Evolutionary conservation across 768 basidiomycete genomes (phyloP), one percentile per base, ranked within the genome.

Genomic region (Lactarius trivialis): DNA sequence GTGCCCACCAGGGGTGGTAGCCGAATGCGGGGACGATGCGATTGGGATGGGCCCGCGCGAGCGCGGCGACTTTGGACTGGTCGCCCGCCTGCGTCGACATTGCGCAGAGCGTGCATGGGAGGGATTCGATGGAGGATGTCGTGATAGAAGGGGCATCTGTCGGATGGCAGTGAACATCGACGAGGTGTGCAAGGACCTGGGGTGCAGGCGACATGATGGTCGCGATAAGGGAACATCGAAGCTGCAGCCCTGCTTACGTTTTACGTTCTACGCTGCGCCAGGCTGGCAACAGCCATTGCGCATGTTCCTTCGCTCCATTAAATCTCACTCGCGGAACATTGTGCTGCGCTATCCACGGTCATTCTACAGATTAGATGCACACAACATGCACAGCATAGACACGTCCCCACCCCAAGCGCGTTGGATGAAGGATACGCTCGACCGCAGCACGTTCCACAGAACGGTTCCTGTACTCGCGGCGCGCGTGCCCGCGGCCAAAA

Each of bases 1-100:
- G 85, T 2, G 86, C 81, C 74, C 91, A 95, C 96, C 96, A 98
- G 2, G 96, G 96, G 71, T 98, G 96, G 69, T 93, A 86, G 50
- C 95, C 95, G 73, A 96, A 98, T 71, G 86, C 89, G 53, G 95
- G 90, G n/a, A 91, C 74, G 28, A 94, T 82, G 71, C 84, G 86
- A 58, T 79, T 76, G 50, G 91, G 82, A 70, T 83, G 79, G 52
- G 76, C 69, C 15, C 69, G 70, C 11, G 89, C 89, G 33, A 97
- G 76, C 34, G 82, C 76, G 36, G 80, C 79, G 32, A 97, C 93
- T 36, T 81, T 81, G 28, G 72, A 64, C 71, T 97, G 93, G 77
- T 95, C 92, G 36, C 76, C 76, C 12, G 73, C 70, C 65, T 77
- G 77, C 0, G 84, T 83, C 19, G 89, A 83, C 92, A 95, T 94